These are phyloP conservation scores for Fusarium falciforme DNA, from an alignment of 2,329 filamentous ascomycete species.

Conservation along the genomic window DNA sequence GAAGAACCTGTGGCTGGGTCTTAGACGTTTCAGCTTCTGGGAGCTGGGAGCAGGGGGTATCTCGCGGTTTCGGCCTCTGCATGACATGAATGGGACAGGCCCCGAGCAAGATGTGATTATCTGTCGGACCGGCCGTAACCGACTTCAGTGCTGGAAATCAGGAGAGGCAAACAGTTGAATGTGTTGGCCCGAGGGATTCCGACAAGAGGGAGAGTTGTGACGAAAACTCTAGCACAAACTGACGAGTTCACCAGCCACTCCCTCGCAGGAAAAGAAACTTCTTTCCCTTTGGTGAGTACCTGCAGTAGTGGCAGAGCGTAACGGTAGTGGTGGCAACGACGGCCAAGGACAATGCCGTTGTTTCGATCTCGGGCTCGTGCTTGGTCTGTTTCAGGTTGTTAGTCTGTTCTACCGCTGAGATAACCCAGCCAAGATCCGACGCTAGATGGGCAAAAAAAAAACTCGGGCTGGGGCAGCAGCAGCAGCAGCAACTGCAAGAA, in stretches of 20 bases:
- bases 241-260: constrained; percentile 16
- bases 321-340: constrained; percentile 7
- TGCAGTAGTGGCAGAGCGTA: constrained; percentile 4
- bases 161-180: not conserved
- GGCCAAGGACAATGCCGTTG: constrained; percentile 18
- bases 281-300: not conserved
- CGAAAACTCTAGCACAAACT: not conserved
- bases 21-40: constrained; percentile 41
- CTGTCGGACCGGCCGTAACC: constrained; percentile 1
- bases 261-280: constrained; percentile 5
- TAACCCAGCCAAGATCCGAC: constrained; percentile 28
- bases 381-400: constrained; percentile 36
- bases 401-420: constrained; percentile 28
- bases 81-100: constrained; percentile 18
- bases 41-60: constrained; percentile 30
- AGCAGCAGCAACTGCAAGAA: not conserved
- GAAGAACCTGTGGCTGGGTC: constrained; percentile 36
- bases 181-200: constrained; percentile 8
- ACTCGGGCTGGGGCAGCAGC: not conserved
- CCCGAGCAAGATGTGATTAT: not conserved
- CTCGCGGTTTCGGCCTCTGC: constrained; percentile 34
- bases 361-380: constrained; percentile 25
- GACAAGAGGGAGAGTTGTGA: constrained; percentile 9
- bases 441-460: constrained; percentile 17
- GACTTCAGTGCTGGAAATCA: not conserved